A percentile compares a stretch with the other conserved stretches of the same genome.
Evolutionary conservation across 257 asterid genomes (phyloP).

Genomic region (Przewalskia tangutica): DNA sequence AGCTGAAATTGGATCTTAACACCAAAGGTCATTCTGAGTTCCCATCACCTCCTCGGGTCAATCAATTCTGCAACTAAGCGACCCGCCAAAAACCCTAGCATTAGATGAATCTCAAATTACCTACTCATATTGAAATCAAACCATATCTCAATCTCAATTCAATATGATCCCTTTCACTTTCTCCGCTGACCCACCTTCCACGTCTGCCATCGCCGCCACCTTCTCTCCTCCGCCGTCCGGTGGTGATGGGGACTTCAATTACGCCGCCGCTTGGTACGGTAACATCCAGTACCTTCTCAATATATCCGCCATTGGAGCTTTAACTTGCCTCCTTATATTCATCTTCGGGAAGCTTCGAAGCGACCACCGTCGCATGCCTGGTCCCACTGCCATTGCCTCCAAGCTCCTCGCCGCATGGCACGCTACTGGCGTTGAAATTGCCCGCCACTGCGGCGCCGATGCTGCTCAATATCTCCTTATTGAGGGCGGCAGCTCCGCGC

Average conservation of each 20-base stretch:
- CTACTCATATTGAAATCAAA: not conserved
- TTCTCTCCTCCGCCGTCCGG: slow-evolving; percentile 45
- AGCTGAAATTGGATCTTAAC: not conserved
- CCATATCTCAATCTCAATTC: not conserved
- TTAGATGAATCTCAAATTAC: slow-evolving; percentile 2
- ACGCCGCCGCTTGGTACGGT: slow-evolving; percentile 80
- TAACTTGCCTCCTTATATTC: slow-evolving; percentile 76
- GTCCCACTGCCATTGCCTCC: slow-evolving; percentile 66
- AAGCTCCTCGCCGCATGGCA: slow-evolving; percentile 98
- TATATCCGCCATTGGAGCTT: slow-evolving; percentile 88
- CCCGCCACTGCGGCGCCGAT: slow-evolving; percentile 93
- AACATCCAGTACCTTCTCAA: slow-evolving; percentile 83
- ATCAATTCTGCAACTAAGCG: not conserved
- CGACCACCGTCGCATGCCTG: slow-evolving; percentile 95
- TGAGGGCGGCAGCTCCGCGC: slow-evolving; percentile 83
- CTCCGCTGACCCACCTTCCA: slow-evolving; percentile 27
- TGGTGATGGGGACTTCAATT: slow-evolving; percentile 35
- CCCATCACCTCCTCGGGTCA: not conserved
- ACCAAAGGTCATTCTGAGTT: not conserved
- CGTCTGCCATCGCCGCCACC: slow-evolving; percentile 16
- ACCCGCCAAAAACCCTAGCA: slow-evolving; percentile 8
- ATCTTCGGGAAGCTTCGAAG: slow-evolving; percentile 86
- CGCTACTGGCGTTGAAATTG: slow-evolving; percentile 87
- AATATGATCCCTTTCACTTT: slow-evolving; percentile 4
- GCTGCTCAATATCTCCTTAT: slow-evolving; percentile 88